Conservation (phyloP, 768 basidiomycete species). For the Pisolithus orientalis region DNA sequence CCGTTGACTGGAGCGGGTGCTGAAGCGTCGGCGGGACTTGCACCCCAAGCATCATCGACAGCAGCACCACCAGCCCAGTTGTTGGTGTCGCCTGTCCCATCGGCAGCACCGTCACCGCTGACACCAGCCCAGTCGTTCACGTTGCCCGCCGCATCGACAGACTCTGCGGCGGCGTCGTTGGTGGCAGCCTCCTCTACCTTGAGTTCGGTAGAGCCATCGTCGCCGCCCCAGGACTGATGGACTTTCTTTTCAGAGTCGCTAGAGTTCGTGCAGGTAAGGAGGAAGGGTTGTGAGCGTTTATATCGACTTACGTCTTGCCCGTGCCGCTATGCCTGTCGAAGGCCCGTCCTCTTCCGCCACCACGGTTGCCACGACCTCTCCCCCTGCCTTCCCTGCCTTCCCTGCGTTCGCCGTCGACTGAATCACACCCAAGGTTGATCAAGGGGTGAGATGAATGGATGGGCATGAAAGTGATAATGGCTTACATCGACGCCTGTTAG, state of each 20-base stretch:
- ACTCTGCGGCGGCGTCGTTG: slow-evolving; percentile 60
- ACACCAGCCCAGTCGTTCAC: slow-evolving; percentile 32
- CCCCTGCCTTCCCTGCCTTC: slow-evolving; percentile 41
- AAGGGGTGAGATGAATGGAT: neutral
- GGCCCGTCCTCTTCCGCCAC: slow-evolving; percentile 56
- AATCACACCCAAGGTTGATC: neutral
- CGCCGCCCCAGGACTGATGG: slow-evolving; percentile 92
- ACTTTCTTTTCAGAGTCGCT: slow-evolving; percentile 96
- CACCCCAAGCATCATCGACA: slow-evolving; percentile 33
- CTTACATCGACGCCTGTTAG: slow-evolving; percentile 27
- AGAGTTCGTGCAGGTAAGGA: slow-evolving; percentile 9
- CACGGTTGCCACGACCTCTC: slow-evolving; percentile 40
- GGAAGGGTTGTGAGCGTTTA: neutral
- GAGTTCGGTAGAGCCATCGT: slow-evolving; percentile 79
- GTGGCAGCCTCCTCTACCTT: slow-evolving; percentile 73
- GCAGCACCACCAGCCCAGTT: slow-evolving; percentile 34
- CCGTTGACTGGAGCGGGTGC: slow-evolving; percentile 32
- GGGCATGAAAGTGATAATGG: slow-evolving; percentile 3
- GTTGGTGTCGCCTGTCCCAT: slow-evolving; percentile 7
- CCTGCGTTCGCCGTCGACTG: slow-evolving; percentile 38
- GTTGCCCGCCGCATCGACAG: slow-evolving; percentile 3
- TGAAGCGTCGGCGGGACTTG: slow-evolving; percentile 23
- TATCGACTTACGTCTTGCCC: slow-evolving; percentile 62
- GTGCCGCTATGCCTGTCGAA: slow-evolving; percentile 86
- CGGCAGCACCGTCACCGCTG: slow-evolving; percentile 18